phyloP scores from a whole-genome alignment of 805 yeast species.

The Scheffersomyces amazonensis region DNA sequence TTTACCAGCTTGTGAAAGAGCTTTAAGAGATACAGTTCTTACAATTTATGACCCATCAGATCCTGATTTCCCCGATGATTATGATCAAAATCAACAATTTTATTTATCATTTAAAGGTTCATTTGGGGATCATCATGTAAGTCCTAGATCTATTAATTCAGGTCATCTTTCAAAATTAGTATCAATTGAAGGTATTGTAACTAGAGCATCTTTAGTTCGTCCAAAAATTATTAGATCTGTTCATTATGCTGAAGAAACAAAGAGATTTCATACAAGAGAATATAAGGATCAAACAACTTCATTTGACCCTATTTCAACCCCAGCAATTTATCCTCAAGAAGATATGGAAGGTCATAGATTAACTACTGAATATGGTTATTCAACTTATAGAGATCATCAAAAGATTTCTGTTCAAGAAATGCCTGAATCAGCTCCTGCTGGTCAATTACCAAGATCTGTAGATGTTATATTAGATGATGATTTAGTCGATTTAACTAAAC shows the following conservation, averaged over 20 bases:
- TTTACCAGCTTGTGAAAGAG: constrained; percentile 86
- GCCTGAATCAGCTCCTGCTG: constrained; percentile 98
- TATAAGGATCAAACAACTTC: constrained; percentile 92
- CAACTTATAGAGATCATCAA: constrained; percentile 92
- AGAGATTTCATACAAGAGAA: constrained; percentile 84
- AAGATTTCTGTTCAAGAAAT: constrained; percentile 91
- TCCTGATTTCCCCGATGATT: constrained; percentile 44
- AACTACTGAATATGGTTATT: constrained; percentile 87
- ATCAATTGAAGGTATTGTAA: constrained; percentile 92
- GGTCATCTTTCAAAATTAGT: constrained; percentile 75
- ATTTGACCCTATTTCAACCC: constrained; percentile 76
- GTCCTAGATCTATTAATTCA: constrained; percentile 85
- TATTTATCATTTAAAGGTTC: constrained; percentile 85
- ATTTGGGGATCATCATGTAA: constrained; percentile 81
- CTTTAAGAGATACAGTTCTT: constrained; percentile 74
- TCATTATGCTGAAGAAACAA: constrained; percentile 84
- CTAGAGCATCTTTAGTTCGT: constrained; percentile 87
- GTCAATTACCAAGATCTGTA: constrained; percentile 90
- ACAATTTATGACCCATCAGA: constrained; percentile 66
- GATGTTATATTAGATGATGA: constrained; percentile 95
- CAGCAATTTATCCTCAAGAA: constrained; percentile 88
- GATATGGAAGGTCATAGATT: constrained; percentile 89
- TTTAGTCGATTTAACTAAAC: constrained; percentile 85
- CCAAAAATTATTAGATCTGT: constrained; percentile 91
- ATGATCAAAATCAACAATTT: constrained; percentile 61